Evolutionary conservation across 148 eudicot species (phyloP).

Genomic region (Chenopodium formosanum): DNA sequence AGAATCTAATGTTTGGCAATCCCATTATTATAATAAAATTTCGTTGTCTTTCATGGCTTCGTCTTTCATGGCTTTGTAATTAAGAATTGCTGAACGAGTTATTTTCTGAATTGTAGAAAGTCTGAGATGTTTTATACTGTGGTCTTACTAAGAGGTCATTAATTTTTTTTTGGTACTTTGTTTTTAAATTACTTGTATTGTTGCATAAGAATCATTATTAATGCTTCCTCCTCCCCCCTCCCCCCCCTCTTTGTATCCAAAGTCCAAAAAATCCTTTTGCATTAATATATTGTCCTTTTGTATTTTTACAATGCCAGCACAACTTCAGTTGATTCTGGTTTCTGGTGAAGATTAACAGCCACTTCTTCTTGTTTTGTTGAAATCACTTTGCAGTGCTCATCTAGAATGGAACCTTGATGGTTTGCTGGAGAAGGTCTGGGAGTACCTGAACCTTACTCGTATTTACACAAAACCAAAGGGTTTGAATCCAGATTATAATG

Average conservation of each 20-base stretch:
- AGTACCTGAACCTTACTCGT: constrained; percentile 88
- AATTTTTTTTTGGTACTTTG: too few relatives aligned
- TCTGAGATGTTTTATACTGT: neutral
- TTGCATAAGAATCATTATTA: neutral
- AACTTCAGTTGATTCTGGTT: too few relatives aligned
- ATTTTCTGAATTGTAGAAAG: neutral
- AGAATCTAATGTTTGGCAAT: neutral
- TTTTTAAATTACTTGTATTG: neutral
- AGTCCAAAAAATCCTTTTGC: neutral
- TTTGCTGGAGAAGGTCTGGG: constrained; percentile 92
- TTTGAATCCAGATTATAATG: constrained; percentile 96
- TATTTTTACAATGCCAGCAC: too few relatives aligned
- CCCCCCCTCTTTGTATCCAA: too few relatives aligned
- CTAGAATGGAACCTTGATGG: constrained; percentile 99
- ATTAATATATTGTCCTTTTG: neutral
- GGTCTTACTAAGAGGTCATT: neutral
- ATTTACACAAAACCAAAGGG: constrained; percentile 99
- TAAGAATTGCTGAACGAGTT: neutral
- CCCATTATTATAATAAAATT: neutral
- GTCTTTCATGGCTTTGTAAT: too few relatives aligned
- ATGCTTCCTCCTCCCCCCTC: too few relatives aligned
- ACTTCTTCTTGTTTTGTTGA: neutral
- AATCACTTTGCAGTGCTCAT: constrained; percentile 69
- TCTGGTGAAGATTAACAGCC: too few relatives aligned
- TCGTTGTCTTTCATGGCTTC: too few relatives aligned